A percentile compares a stretch with the other conserved stretches of the same genome.
These are phyloP conservation scores for Candida glaebosa DNA, from an alignment of 805 yeast genomes.

Conservation along the genomic window DNA sequence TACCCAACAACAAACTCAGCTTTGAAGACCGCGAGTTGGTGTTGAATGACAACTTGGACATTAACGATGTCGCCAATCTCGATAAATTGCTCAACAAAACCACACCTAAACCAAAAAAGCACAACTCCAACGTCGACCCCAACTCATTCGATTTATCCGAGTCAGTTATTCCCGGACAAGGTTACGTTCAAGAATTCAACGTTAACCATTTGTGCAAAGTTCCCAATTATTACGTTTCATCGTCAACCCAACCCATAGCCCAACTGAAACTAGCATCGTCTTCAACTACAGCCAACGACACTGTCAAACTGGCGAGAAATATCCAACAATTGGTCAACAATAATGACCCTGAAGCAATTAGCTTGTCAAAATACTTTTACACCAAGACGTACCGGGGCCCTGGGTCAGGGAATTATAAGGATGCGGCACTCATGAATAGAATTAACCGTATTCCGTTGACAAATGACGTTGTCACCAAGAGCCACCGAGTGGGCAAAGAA, in stretches of 20 bases:
- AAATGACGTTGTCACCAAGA: conserved; percentile 7
- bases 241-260: conserved; percentile 21
- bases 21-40: conserved; percentile 34
- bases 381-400: conserved; percentile 42
- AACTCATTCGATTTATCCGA: conserved; percentile 38
- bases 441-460: conserved; percentile 34
- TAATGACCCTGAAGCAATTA: conserved; percentile 33
- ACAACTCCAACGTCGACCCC: conserved; percentile 33
- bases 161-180: conserved; percentile 41
- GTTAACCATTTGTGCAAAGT: conserved; percentile 39
- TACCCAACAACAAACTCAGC: conserved; percentile 26
- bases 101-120: conserved; percentile 28
- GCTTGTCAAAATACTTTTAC: conserved; percentile 37
- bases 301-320: conserved; percentile 26
- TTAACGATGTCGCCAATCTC: conserved; percentile 9
- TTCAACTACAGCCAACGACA: conserved; percentile 19
- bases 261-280: conserved; percentile 10
- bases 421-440: conserved; percentile 38
- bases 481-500: conserved; percentile 6
- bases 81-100: conserved; percentile 9
- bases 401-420: conserved; percentile 44
- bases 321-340: conserved; percentile 33
- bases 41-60: conserved; percentile 23
- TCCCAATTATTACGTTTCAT: conserved; percentile 38
- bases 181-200: conserved; percentile 40